These are phyloP conservation scores for Lycium barbarum DNA, from an alignment of 257 asterid genomes.

Conservation along the genomic window DNA sequence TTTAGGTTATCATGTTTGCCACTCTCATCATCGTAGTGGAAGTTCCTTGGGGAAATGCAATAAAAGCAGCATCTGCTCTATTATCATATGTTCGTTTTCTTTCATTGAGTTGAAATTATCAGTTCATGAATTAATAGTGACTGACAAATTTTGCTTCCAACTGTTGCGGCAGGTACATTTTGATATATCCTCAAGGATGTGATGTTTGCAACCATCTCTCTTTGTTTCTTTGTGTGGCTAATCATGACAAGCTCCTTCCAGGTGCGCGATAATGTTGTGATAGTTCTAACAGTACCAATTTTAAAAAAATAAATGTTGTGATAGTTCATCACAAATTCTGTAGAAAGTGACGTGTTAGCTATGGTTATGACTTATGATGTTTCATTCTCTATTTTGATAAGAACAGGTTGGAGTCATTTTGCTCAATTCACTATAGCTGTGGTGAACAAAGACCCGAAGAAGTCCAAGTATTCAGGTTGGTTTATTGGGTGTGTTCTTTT, in stretches of 20 bases:
- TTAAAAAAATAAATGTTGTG: background rate
- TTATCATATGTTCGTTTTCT: background rate
- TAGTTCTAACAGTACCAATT: background rate
- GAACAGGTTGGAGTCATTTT: slow-evolving; percentile 94
- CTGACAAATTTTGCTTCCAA: slow-evolving; percentile 31
- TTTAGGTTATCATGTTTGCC: slow-evolving; percentile 4
- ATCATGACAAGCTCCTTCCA: slow-evolving; percentile 98
- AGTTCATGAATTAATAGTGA: background rate
- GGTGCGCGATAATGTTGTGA: slow-evolving; percentile 46
- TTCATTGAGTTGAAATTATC: background rate
- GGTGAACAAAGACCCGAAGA: slow-evolving; percentile 82
- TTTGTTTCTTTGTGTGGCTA: slow-evolving; percentile 93
- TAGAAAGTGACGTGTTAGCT: background rate
- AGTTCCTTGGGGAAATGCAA: slow-evolving; percentile 15
- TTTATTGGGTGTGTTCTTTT: background rate
- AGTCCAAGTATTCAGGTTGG: slow-evolving; percentile 88
- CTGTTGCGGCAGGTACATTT: slow-evolving; percentile 74
- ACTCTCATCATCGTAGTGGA: background rate
- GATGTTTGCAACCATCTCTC: slow-evolving; percentile 97
- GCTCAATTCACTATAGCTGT: slow-evolving; percentile 90
- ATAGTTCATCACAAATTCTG: background rate
- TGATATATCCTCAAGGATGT: slow-evolving; percentile 96
- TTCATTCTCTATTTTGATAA: slow-evolving; percentile 26
- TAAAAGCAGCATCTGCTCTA: background rate
- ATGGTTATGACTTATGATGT: slow-evolving; percentile 32